Evolutionary conservation across 2,329 filamentous ascomycete species (phyloP), one percentile per base, ranked within the genome.

Genomic region (Colletotrichum lini): DNA sequence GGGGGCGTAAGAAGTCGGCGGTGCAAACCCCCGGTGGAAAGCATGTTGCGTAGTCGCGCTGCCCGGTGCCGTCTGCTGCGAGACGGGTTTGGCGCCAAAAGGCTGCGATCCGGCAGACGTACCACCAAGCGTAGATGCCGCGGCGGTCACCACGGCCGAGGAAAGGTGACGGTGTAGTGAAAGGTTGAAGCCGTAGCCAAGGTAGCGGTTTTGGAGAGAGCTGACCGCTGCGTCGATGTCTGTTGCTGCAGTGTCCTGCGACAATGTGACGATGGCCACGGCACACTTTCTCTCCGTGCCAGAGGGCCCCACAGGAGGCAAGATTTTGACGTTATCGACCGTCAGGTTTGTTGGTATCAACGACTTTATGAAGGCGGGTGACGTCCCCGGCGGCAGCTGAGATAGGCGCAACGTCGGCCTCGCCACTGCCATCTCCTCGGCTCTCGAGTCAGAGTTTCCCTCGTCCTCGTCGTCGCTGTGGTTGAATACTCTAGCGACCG

Each of bases 191-290:
- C 95, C 95, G 79, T 90, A 94, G 18, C 95, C 95, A 18, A 98
- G 84, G 79, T 98, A 98, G 74, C 88, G 90, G 74, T 96, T 95
- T 78, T 97, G 94, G 42, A 98, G 83, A 4, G 89, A 83, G 78
- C 91, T 96, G 63, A 97, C 93, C 0, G 92, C 89, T 4, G 90
- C 87, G 77, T 98, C 95, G 65, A 98, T 95, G 67, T 97, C 94
- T 30, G 91, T 93, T 0, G 92, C 93, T 0, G 94, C 90, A 0
- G 94, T 96, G 74, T 96, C 94, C 69, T 93, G 91, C 1, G 93
- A 91, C 40, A 98, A 83, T 0, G 93, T 95, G 56, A 96, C 92
- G 75, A 98, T 94, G 5, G 94, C 94, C 18, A 93, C 88, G 44
- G 90, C 87, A 2, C 92, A 92, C 77, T 91, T 95, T 70, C 92